Conservation (phyloP, 208 protist species). For the Leishmania amazonensis region DNA sequence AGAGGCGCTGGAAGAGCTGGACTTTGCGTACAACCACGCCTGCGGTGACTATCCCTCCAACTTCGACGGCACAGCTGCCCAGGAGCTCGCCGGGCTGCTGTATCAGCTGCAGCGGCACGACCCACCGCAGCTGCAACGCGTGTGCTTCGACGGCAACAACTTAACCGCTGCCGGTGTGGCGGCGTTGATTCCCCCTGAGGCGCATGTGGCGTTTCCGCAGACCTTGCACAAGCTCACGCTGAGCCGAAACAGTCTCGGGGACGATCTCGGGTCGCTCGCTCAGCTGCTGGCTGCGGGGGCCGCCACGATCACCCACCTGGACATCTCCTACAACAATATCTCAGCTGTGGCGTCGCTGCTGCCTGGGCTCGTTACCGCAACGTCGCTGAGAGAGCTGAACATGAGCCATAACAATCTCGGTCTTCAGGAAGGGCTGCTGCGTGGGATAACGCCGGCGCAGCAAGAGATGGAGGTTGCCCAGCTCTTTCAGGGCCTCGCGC, state of each 20-base stretch:
- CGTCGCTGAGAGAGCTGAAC: conserved; percentile 45
- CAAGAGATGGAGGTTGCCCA: conserved; percentile 37
- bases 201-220: background rate
- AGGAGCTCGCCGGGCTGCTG: conserved; percentile 54
- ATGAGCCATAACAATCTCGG: conserved; percentile 82
- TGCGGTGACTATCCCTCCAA: conserved; percentile 58
- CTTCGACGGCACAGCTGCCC: conserved; percentile 51
- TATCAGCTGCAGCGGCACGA: conserved; percentile 22
- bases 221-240: conserved; percentile 66
- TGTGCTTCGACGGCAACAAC: conserved; percentile 77
- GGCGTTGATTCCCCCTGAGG: conserved; percentile 43
- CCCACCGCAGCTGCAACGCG: conserved; percentile 7
- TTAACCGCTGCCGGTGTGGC: conserved; percentile 46
- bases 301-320: conserved; percentile 37
- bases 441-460: conserved; percentile 1
- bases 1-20: conserved; percentile 68
- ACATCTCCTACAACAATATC: conserved; percentile 75
- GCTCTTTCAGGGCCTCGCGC: conserved; percentile 37
- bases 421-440: conserved; percentile 33
- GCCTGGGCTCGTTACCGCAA: conserved; percentile 33
- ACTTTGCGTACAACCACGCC: conserved; percentile 73
- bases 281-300: conserved; percentile 41
- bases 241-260: conserved; percentile 64
- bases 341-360: conserved; percentile 32
- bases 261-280: conserved; percentile 44